A percentile compares a stretch with the other conserved stretches of the same genome.
phyloP scores from a whole-genome alignment of 371 early-diverging fungal species.

The Saksenaea vasiformis region DNA sequence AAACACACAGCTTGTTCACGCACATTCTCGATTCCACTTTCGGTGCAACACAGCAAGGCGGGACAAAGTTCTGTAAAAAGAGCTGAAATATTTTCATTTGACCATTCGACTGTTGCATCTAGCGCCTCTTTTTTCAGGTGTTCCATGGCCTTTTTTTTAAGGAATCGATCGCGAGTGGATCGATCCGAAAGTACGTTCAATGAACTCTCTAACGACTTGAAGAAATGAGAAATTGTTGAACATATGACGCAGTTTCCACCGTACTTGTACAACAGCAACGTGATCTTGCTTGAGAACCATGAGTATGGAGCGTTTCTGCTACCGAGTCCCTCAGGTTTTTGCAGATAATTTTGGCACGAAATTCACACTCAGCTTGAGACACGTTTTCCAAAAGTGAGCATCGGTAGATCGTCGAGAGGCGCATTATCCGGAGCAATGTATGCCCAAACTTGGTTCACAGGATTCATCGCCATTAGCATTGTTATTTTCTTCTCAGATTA shows the following conservation, averaged over 20 bases:
- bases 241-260: background rate
- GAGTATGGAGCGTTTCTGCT: too few species aligned
- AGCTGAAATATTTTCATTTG: background rate
- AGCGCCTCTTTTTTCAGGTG: background rate
- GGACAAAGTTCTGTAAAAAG: background rate
- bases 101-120: background rate
- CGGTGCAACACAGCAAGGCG: slow-evolving; percentile 5
- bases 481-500: too few species aligned
- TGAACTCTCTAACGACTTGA: background rate
- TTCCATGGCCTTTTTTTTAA: slow-evolving; percentile 6
- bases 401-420: too few species aligned
- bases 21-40: slow-evolving; percentile 28
- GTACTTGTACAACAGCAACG: background rate
- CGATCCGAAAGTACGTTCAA: slow-evolving; percentile 4
- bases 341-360: too few species aligned
- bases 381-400: too few species aligned
- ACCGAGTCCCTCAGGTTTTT: too few species aligned
- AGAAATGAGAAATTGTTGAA: background rate
- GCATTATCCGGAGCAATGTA: too few species aligned
- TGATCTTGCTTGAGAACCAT: too few species aligned
- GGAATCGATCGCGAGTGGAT: slow-evolving; percentile 10
- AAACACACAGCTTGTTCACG: slow-evolving; percentile 26
- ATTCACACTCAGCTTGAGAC: too few species aligned
- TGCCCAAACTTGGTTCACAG: too few species aligned
- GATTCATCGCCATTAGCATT: too few species aligned